These are phyloP conservation scores for Zoysia pacifica DNA, from an alignment of 176 grass and related monocot genomes.

Conservation along the genomic window DNA sequence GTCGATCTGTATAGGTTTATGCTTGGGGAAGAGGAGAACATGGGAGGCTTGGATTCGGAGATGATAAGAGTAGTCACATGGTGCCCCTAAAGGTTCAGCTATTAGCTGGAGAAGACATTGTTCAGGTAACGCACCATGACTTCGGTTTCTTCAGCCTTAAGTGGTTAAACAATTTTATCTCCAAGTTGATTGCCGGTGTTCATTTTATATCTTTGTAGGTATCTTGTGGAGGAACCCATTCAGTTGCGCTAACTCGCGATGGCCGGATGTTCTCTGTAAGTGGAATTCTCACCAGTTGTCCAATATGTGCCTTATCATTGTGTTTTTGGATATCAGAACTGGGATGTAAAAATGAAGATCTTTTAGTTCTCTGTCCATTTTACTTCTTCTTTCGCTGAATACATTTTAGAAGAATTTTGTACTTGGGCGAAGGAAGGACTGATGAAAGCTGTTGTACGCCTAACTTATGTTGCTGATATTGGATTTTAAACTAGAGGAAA, in stretches of 20 bases:
- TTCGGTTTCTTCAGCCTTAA: conserved; percentile 21
- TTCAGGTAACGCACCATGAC: conserved; percentile 60
- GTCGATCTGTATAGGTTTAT: conserved; percentile 65
- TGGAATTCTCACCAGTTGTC: neutral
- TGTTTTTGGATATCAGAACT: too few species aligned
- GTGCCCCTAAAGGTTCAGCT: conserved; percentile 87
- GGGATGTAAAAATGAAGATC: conserved; percentile 6
- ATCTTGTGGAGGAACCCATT: conserved; percentile 98
- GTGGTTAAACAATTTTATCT: conserved; percentile 18
- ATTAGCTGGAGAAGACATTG: conserved; percentile 68
- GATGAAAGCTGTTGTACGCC: too few species aligned
- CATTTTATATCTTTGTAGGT: conserved; percentile 51
- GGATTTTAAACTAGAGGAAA: neutral
- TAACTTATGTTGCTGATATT: neutral
- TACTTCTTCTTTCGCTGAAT: neutral
- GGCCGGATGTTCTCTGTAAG: conserved; percentile 92
- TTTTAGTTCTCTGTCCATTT: neutral
- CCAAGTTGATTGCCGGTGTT: conserved; percentile 17
- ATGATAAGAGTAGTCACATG: conserved; percentile 99
- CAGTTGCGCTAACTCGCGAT: conserved; percentile 75
- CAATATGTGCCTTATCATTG: neutral
- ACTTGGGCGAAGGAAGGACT: neutral
- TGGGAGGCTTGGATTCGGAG: conserved; percentile 96
- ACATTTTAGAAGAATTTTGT: neutral
- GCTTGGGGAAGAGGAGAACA: conserved; percentile 99